Conservation (phyloP, 768 basidiomycete species). For the Rhizopogon roseolus region DNA sequence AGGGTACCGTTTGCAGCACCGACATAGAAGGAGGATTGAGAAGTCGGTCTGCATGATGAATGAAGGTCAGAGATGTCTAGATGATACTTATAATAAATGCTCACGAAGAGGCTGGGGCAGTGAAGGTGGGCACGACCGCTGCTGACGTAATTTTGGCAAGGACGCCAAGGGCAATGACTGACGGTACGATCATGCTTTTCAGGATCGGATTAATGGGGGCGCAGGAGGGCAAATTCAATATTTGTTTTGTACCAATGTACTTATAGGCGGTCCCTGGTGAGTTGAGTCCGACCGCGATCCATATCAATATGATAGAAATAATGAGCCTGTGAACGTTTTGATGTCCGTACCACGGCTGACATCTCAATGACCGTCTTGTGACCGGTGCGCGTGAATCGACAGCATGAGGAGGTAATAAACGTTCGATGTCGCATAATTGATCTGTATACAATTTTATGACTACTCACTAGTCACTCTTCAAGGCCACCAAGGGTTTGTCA, state of each 20-base stretch:
- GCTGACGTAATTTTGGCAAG: slow-evolving; percentile 16
- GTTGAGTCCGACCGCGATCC: neutral
- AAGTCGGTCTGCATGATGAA: slow-evolving; percentile 20
- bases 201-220: too few relatives aligned
- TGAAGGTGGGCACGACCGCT: slow-evolving; percentile 19
- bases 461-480: too few relatives aligned
- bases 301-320: neutral
- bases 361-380: neutral
- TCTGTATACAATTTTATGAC: too few relatives aligned
- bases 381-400: neutral
- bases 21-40: slow-evolving; percentile 33
- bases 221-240: neutral
- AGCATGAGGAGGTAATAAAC: neutral
- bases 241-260: neutral
- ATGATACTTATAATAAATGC: neutral
- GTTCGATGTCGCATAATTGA: neutral
- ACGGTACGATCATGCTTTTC: slow-evolving; percentile 12
- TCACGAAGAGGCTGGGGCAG: slow-evolving; percentile 24
- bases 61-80: slow-evolving; percentile 1
- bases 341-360: too few relatives aligned
- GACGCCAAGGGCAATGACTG: slow-evolving; percentile 10
- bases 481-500: too few relatives aligned
- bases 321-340: neutral
- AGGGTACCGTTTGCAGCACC: slow-evolving; percentile 41
- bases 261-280: slow-evolving; percentile 1